Percentiles rank a stretch among this genome's conserved stretches.
These are phyloP conservation scores for Akanthomyces lecanii DNA, from an alignment of 2,329 filamentous ascomycete species.

Conservation along the genomic window DNA sequence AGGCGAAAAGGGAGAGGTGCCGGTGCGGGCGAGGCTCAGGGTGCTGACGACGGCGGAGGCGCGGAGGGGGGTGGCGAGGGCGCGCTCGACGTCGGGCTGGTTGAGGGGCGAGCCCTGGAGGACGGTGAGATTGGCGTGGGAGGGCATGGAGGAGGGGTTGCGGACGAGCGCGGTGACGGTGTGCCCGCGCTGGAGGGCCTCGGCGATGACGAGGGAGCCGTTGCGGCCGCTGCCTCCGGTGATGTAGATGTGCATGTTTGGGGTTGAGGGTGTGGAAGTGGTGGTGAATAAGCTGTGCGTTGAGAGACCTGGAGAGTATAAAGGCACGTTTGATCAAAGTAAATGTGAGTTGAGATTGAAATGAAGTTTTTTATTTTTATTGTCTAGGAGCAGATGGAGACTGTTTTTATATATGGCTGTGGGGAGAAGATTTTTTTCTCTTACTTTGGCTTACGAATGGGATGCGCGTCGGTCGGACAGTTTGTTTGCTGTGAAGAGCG, in stretches of 20 bases:
- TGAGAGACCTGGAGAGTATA: too few species aligned
- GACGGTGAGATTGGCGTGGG: constrained; percentile 33
- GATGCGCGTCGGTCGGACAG: not conserved
- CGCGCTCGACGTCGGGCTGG: constrained; percentile 32
- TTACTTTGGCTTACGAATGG: constrained; percentile 5
- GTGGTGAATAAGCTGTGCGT: not conserved
- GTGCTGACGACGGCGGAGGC: constrained; percentile 43
- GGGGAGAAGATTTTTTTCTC: not conserved
- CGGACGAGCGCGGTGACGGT: constrained; percentile 44
- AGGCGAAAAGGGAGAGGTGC: constrained; percentile 45
- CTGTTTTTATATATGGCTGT: constrained; percentile 1
- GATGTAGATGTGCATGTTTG: constrained; percentile 41
- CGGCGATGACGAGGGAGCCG: constrained; percentile 38
- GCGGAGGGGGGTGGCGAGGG: constrained; percentile 26
- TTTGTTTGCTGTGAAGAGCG: not conserved
- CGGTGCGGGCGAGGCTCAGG: constrained; percentile 42
- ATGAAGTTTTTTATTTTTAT: not conserved
- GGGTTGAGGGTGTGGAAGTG: not conserved
- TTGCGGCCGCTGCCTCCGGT: constrained; percentile 45
- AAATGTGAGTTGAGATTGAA: not conserved
- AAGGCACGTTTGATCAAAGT: too few species aligned
- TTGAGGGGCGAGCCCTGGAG: constrained; percentile 36
- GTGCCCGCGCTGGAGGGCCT: constrained; percentile 37
- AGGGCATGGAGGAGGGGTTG: constrained; percentile 30
- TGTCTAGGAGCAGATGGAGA: not conserved